Evolutionary conservation across 164 flowering plant genomes (phyloP).

Genomic region (Santalum album): DNA sequence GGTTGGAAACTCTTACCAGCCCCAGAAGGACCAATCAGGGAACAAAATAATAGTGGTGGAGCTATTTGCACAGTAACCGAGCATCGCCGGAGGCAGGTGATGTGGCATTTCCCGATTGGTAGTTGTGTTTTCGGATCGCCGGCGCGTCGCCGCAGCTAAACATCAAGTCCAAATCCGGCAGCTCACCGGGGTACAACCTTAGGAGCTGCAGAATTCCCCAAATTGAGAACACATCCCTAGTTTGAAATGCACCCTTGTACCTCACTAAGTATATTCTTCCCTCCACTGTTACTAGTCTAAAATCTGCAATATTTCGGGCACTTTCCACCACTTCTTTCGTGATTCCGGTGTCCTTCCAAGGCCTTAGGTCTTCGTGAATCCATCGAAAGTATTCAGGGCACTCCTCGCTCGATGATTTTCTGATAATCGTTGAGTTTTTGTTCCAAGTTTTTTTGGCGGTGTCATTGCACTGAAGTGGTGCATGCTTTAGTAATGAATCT

Average conservation of each 20-base stretch:
- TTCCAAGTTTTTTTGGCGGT: no score
- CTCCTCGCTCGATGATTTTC: no score
- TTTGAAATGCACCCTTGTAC: conserved; percentile 5
- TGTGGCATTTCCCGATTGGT: neutral
- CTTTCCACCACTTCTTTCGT: conserved; percentile 13
- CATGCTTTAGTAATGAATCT: no score
- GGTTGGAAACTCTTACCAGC: conserved; percentile 13
- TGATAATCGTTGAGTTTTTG: no score
- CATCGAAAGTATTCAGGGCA: conserved; percentile 2
- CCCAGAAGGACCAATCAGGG: conserved; percentile 39
- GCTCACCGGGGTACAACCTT: conserved; percentile 14
- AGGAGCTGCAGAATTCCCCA: conserved; percentile 17
- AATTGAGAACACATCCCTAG: conserved; percentile 12
- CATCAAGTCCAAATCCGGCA: conserved; percentile 15
- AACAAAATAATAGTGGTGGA: conserved; percentile 22
- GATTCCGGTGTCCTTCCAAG: conserved; percentile 7
- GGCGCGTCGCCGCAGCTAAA: conserved; percentile 13
- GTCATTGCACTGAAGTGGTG: no score
- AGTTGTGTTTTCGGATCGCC: conserved; percentile 5
- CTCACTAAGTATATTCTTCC: conserved; percentile 12
- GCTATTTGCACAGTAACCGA: conserved; percentile 27
- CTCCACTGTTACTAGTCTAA: conserved; percentile 8
- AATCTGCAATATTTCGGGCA: conserved; percentile 5
- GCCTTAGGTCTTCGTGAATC: conserved; percentile 2
- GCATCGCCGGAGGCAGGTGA: conserved; percentile 27